Base-by-base conservation (phyloP, 495 filamentous ascomycete genomes). In the Daldinia caldariorum region DNA sequence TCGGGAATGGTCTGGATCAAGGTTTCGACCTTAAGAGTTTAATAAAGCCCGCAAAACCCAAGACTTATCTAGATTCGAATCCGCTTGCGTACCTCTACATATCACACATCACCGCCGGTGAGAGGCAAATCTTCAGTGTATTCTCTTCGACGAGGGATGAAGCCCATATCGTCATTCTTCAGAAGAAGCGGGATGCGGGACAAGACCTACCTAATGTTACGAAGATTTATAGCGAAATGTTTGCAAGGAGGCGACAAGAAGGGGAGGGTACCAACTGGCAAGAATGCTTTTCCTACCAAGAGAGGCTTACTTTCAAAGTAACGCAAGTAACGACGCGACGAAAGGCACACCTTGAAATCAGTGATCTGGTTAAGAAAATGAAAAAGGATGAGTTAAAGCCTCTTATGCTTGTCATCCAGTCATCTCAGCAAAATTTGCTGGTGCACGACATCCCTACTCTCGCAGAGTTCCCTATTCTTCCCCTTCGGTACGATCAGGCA, bases 1-100 rank as follows among this genome's bases (percentile, higher is more conserved):
- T 99, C 20, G 95, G 95, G 35, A 93, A 92, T 65, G 96, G 95
- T 60, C 83, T 99, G 32, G 95, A 98, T 57, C 89, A 92, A 67
- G 95, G 95, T 2, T 99, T 99, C 75, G 94, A 97, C 69, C 85
- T 99, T 8, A 89, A 89, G 2, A 85, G 89, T 3, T 79, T 99
- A 51, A 88, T 86, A 63, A 85, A 87, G 43, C 88, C 90, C 1
- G 76, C 82, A 4, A 85, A 90, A 20, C 87, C 90, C 38, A 84
- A 83, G 61, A 85, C 89, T 1, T 99, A 99, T 72, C 86, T 97
- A 9, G 82, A 89, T 5, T 80, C 84, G 1, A 85, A 87, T 6
- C 82, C 86, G 9, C 80, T 98, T 74, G 88, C 88, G 6, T 98
- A 94, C 75, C 80, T 97, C 50, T 97, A 94, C 75, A 79, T 99